These are phyloP conservation scores for Hypomontagnella monticulosa DNA, from an alignment of 495 filamentous ascomycete species.

Conservation along the genomic window DNA sequence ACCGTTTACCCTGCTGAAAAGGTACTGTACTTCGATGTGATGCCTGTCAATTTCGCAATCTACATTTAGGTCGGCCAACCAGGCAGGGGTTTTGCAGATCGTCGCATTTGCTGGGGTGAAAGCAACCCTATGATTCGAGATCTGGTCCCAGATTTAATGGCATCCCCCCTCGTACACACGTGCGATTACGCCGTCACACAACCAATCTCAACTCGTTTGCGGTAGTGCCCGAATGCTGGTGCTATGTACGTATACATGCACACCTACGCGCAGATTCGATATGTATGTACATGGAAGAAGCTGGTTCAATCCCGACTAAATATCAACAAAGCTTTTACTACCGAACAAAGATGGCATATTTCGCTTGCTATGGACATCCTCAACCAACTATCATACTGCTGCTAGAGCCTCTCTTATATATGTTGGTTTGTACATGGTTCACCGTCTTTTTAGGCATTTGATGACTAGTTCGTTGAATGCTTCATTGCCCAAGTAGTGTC, in stretches of 20 bases:
- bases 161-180: slow-evolving; percentile 40
- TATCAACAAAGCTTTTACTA: too few relatives aligned
- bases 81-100: slow-evolving; percentile 47
- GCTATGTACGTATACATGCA: slow-evolving; percentile 4
- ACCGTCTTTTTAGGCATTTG: too few relatives aligned
- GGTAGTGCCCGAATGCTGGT: slow-evolving; percentile 33
- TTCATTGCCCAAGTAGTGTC: too few relatives aligned
- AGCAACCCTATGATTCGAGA: slow-evolving; percentile 43
- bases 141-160: slow-evolving; percentile 41
- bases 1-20: neutral
- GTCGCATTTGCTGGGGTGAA: slow-evolving; percentile 47
- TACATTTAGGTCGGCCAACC: slow-evolving; percentile 34
- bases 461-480: too few relatives aligned
- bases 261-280: slow-evolving; percentile 2
- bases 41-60: slow-evolving; percentile 41
- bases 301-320: neutral
- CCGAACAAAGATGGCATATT: too few relatives aligned
- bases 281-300: neutral
- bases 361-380: too few relatives aligned
- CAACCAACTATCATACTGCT: too few relatives aligned
- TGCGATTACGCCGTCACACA: slow-evolving; percentile 41
- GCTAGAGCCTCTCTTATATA: too few relatives aligned
- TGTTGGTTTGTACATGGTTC: too few relatives aligned
- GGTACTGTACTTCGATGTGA: slow-evolving; percentile 11
- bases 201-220: slow-evolving; percentile 44